phyloP scores from a whole-genome alignment of 2,329 filamentous ascomycete genomes.

The Trichoderma sp. region DNA sequence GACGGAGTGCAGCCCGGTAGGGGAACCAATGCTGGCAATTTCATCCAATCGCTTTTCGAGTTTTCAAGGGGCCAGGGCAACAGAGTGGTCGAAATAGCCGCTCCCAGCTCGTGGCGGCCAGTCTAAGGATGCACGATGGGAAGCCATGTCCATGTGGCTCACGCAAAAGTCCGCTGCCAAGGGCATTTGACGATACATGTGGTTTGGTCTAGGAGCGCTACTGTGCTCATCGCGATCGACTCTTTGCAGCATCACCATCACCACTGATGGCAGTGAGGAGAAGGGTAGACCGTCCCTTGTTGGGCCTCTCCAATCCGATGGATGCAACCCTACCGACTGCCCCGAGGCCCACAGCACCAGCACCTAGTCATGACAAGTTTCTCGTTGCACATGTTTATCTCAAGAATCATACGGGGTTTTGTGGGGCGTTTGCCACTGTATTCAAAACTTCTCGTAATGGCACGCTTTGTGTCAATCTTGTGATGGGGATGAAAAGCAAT shows the following conservation, averaged over 20 bases:
- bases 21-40: neutral
- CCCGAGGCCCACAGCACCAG: neutral
- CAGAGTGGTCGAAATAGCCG: neutral
- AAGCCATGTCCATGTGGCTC: conserved; percentile 14
- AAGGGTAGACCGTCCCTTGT: neutral
- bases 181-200: neutral
- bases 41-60: neutral
- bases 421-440: conserved; percentile 4
- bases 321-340: neutral
- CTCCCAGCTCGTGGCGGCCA: neutral
- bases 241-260: neutral
- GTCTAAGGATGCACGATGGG: conserved; percentile 5
- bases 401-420: conserved; percentile 7
- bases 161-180: conserved; percentile 10
- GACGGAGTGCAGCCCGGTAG: conserved; percentile 2
- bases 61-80: neutral
- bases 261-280: neutral
- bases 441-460: conserved; percentile 1
- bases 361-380: neutral
- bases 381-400: conserved; percentile 8
- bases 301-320: neutral
- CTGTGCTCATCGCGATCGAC: conserved; percentile 8
- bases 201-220: neutral
- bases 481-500: conserved; percentile 13
- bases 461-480: neutral